Conservation (phyloP, 2,329 filamentous ascomycete species). For the Macrophomina pseudophaseolina region DNA sequence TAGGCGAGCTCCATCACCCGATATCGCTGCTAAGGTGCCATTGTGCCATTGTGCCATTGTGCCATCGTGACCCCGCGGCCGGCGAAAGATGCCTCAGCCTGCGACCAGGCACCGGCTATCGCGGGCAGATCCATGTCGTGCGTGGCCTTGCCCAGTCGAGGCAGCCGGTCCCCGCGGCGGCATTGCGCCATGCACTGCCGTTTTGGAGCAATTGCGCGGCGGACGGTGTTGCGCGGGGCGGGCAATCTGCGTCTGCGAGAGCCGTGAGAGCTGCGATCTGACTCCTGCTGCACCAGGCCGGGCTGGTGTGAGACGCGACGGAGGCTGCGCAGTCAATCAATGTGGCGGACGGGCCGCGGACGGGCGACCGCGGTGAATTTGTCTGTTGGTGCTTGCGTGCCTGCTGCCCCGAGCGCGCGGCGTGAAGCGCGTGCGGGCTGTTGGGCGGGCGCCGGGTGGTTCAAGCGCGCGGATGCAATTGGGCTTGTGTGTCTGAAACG, state of each 20-base stretch:
- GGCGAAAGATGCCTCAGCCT: constrained; percentile 4
- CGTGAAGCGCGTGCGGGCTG: background rate
- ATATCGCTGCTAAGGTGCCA: background rate
- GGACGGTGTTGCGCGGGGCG: background rate
- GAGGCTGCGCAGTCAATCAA: background rate
- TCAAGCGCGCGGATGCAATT: constrained; percentile 11
- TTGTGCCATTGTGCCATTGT: background rate
- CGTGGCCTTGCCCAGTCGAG: constrained; percentile 5
- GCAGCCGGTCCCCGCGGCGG: background rate
- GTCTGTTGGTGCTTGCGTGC: background rate
- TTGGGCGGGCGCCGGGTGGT: constrained; percentile 1
- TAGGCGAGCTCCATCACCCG: constrained; percentile 23
- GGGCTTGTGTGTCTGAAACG: background rate
- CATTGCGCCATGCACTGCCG: constrained; percentile 21
- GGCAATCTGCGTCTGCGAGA: background rate
- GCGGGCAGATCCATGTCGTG: constrained; percentile 21
- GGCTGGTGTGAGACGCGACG: background rate
- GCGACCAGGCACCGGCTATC: constrained; percentile 22
- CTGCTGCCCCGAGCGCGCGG: background rate
- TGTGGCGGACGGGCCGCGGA: background rate
- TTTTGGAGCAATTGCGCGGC: constrained; percentile 16
- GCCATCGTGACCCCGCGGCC: constrained; percentile 21
- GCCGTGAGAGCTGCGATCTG: background rate
- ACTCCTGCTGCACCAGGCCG: background rate
- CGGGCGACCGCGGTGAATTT: background rate